Evolutionary conservation across 2,329 filamentous ascomycete genomes (phyloP), one percentile per base, ranked within the genome.

Genomic region (Fusarium newnesense): DNA sequence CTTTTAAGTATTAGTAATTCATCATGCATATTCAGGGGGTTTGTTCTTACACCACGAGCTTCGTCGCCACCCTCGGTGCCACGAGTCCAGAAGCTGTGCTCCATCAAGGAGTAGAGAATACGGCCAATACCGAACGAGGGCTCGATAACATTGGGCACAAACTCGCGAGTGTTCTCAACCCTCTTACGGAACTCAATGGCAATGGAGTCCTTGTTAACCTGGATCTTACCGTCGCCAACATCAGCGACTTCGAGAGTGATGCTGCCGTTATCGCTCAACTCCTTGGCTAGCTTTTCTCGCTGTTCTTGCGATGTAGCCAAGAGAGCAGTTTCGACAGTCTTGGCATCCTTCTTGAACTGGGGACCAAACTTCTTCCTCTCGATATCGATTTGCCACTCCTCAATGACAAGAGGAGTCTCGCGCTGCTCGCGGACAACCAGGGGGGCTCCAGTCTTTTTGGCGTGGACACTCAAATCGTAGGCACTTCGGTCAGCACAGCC

Each of bases 281-380:
- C 90, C 76, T 95, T 88, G 44, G 94, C 91, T 40, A 97, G 86
- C 81, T 92, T 90, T 85, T 96, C 94, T 49, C 93, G 92, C 80
- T 96, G 85, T 54, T 95, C 92, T 83, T 99, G 95, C 3, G 91
- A 88, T 28, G 95, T 89, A 9, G 89, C 90, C 62, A 93, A 85
- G 59, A 99, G 86, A 37, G 93, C 94, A 21, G 90, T 87, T 85
- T 97, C 94, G 37, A 99, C 92, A 3, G 91, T 87, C 86, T 94
- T 97, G 80, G 92, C 93, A 76, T 98, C 94, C 85, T 97, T 97
- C 88, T 97, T 98, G 88, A 97, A 98, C 73, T 91, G 90, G 18
- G 96, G 96, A 32, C 96, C 96, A 77, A 98, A 97, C 85, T 95
- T 95, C 89, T 98, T 98, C 89, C 94, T 97, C 81, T 98, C 91